Percentiles rank a stretch among this genome's conserved stretches.
Evolutionary conservation across 495 filamentous ascomycete species (phyloP).

Genomic region (Hyphodiscus hymeniophilus): DNA sequence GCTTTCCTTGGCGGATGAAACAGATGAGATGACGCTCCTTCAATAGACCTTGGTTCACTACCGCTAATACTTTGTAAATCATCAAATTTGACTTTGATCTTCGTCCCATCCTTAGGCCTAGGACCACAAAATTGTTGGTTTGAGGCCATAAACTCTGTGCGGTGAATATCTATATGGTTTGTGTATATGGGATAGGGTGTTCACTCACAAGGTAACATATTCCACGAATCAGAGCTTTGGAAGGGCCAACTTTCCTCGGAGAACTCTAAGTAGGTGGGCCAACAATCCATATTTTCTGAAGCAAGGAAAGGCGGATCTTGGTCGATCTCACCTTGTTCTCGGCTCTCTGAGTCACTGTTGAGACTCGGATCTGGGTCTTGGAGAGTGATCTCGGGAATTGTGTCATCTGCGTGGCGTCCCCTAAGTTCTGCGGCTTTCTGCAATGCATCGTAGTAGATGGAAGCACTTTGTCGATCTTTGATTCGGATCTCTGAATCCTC

Average conservation of each 20-base stretch:
- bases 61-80: no score
- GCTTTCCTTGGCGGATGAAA: no score
- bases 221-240: neutral
- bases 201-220: no score
- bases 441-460: neutral
- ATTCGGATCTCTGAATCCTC: neutral
- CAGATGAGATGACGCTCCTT: no score
- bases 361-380: neutral
- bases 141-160: no score
- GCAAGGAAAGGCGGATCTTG: neutral
- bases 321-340: neutral
- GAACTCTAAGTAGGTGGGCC: neutral
- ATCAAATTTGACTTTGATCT: no score
- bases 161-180: no score
- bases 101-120: no score
- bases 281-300: neutral
- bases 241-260: neutral
- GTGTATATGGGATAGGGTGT: no score
- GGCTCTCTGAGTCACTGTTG: neutral
- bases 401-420: neutral
- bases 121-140: no score
- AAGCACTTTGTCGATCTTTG: neutral
- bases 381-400: neutral
- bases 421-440: neutral
- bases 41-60: no score